Percentiles rank a stretch among this genome's conserved stretches.
Evolutionary conservation across 805 yeast species (phyloP).

Genomic region (Lipomyces orientalis): DNA sequence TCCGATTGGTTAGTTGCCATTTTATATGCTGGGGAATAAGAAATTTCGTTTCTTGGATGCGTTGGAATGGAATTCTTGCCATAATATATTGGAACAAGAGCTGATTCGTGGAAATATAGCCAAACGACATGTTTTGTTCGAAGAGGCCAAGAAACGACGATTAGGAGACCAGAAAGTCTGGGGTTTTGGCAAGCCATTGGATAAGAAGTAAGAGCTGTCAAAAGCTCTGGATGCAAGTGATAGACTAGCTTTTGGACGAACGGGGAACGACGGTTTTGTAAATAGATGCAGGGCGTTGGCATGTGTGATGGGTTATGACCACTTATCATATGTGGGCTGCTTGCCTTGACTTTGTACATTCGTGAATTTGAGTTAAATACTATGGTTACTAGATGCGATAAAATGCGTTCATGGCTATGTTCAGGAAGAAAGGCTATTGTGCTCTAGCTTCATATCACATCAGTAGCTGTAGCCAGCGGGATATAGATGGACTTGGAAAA

Average conservation of each 20-base stretch:
- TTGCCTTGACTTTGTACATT: not conserved
- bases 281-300: not conserved
- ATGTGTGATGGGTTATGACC: not conserved
- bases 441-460: not conserved
- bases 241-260: not conserved
- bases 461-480: too few relatives aligned
- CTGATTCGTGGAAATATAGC: slow-evolving; percentile 48
- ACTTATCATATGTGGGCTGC: not conserved
- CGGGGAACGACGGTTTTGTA: not conserved
- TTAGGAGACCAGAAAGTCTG: slow-evolving; percentile 46
- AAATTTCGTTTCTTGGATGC: slow-evolving; percentile 21
- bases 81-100: not conserved
- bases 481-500: too few relatives aligned
- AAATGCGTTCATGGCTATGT: not conserved
- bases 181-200: slow-evolving; percentile 36
- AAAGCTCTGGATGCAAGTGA: not conserved
- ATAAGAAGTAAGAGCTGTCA: not conserved
- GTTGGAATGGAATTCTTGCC: not conserved
- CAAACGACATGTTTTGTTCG: slow-evolving; percentile 87
- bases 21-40: slow-evolving; percentile 28
- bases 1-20: slow-evolving; percentile 57
- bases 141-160: slow-evolving; percentile 87
- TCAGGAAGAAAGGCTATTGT: not conserved
- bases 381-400: not conserved
- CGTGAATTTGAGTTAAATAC: not conserved